Evolutionary conservation across 2,329 filamentous ascomycete genomes (phyloP), one percentile per base, ranked within the genome.

Genomic region (Clarireedia homoeocarpa): DNA sequence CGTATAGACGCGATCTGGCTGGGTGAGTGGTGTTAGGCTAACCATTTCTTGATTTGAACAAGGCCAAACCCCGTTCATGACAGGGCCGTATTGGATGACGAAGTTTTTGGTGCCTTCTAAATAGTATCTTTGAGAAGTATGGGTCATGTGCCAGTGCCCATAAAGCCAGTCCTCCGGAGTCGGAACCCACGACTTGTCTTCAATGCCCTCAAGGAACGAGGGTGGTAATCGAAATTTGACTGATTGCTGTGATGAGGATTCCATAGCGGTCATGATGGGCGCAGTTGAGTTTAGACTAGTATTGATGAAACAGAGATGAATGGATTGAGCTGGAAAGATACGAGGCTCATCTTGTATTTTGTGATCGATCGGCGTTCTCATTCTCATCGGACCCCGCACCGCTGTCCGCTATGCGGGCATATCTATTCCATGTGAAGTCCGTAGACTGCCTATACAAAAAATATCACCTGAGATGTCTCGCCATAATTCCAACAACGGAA

Each of bases 121-220:
- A 34, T 53, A 53, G 34, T 53, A 53, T 39, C 47, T 26, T n/a
- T 53, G 51, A 34, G 51, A 53, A 6, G 51, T 47, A 38, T 53
- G 42, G 9, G 42, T 47, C 51, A 53, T 47, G 17, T 47, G 9
- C 51, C 51, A 53, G 10, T 17, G 5, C 14, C 51, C 51, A 38
- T 53, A 53, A 5, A 53, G 42, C 51, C 51, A 53, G 3, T 47
- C 47, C 6, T 53, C 30, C 5, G 51, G 51, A 39, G 30, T 53
- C 23, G 51, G 20, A 23, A n/a, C 46, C 51, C 51, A 53, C 38
- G 26, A 36, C 12, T 47, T 20, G 42, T 53, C 27, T 47, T 53
- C 17, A 12, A 30, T 2, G 2, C 10, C 10, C 6, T 14, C 42
- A 30, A 38, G 45, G 17, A 53, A 53, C 46, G n/a, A 27, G 34